Percentiles rank a stretch among this genome's conserved stretches.
phyloP scores from a whole-genome alignment of 345 rosid genomes.

The Sisymbrium irio region DNA sequence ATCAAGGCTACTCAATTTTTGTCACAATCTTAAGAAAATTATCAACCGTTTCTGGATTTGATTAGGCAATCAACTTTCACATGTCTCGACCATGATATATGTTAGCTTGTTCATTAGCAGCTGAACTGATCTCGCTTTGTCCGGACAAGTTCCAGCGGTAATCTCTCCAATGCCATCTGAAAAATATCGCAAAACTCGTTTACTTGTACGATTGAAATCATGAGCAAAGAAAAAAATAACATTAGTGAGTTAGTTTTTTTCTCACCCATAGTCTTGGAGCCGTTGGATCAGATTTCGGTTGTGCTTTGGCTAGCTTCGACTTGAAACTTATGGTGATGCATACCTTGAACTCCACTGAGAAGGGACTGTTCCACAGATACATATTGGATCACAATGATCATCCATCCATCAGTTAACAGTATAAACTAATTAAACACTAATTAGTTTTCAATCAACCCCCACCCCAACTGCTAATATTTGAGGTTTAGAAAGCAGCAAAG shows the following conservation, averaged over 20 bases:
- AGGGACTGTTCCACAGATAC: constrained; percentile 51
- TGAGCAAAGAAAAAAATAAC: neutral
- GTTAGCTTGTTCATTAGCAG: constrained; percentile 26
- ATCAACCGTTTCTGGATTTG: no score
- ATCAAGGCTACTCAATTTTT: no score
- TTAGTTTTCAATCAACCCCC: neutral
- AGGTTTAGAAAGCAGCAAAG: neutral
- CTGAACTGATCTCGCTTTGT: constrained; percentile 47
- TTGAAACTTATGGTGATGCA: constrained; percentile 63
- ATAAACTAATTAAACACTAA: neutral
- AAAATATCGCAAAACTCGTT: neutral
- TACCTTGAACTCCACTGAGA: constrained; percentile 84
- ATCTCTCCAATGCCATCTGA: constrained; percentile 78
- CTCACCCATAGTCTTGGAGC: constrained; percentile 93
- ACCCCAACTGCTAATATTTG: neutral
- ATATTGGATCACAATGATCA: neutral
- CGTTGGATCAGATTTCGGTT: constrained; percentile 71
- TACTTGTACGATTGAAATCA: neutral
- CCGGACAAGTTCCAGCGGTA: constrained; percentile 79
- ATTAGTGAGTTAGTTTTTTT: neutral
- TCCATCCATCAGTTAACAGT: neutral
- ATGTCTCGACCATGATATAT: neutral
- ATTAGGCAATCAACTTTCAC: no score
- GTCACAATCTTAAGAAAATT: no score
- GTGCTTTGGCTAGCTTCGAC: constrained; percentile 62